Percentiles rank a stretch among this genome's conserved stretches.
phyloP scores from a whole-genome alignment of 2,329 filamentous ascomycete genomes.

The Colletotrichum eleusines region DNA sequence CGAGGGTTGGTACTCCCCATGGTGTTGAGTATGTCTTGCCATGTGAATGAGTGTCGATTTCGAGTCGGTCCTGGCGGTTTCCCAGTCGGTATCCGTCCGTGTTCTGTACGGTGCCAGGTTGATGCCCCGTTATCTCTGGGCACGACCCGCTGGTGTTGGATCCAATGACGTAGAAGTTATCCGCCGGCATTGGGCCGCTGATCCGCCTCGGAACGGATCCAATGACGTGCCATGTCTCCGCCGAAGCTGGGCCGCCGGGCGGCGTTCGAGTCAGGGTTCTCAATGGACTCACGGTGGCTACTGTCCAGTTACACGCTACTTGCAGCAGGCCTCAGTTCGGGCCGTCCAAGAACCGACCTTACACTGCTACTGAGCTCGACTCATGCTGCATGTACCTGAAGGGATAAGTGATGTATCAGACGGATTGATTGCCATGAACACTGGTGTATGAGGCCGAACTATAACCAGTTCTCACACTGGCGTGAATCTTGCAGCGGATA shows the following conservation, averaged over 20 bases:
- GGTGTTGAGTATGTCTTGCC: slow-evolving; percentile 28
- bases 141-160: slow-evolving; percentile 33
- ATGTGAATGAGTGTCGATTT: slow-evolving; percentile 16
- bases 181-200: slow-evolving; percentile 36
- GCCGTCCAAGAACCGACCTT: not conserved
- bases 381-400: not conserved
- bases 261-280: slow-evolving; percentile 35
- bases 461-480: not conserved
- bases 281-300: not conserved
- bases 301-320: not conserved
- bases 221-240: slow-evolving; percentile 41
- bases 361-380: not conserved
- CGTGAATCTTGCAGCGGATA: not conserved
- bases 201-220: slow-evolving; percentile 36
- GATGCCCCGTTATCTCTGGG: slow-evolving; percentile 39
- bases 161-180: slow-evolving; percentile 39
- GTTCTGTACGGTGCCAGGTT: slow-evolving; percentile 38
- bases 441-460: slow-evolving; percentile 3
- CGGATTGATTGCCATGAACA: not conserved
- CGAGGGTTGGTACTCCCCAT: slow-evolving; percentile 14
- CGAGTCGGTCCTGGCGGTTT: slow-evolving; percentile 37
- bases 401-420: slow-evolving; percentile 10
- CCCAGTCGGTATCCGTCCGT: slow-evolving; percentile 39
- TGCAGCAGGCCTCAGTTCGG: slow-evolving; percentile 4
- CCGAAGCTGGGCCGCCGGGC: slow-evolving; percentile 33